Evolutionary conservation across 768 basidiomycete genomes (phyloP).

Genomic region (Crucibulum laeve): DNA sequence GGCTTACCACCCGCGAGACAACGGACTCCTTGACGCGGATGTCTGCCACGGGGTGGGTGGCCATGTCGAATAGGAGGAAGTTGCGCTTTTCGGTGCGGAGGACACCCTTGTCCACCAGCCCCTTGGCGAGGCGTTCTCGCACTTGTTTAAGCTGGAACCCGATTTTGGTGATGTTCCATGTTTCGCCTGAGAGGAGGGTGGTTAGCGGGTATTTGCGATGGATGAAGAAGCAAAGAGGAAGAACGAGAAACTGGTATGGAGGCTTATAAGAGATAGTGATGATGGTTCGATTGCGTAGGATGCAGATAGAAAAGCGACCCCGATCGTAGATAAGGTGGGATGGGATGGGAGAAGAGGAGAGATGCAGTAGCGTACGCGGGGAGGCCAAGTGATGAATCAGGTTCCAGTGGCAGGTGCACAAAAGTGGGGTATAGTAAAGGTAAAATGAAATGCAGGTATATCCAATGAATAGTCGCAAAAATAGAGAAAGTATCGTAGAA

Average conservation of each 20-base stretch:
- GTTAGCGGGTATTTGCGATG: not conserved
- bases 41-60: slow-evolving; percentile 96
- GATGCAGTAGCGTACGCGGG: too few relatives aligned
- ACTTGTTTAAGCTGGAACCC: slow-evolving; percentile 99
- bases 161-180: slow-evolving; percentile 99
- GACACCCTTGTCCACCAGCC: slow-evolving; percentile 97
- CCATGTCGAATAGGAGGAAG: slow-evolving; percentile 99
- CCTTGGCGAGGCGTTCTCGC: slow-evolving; percentile 93
- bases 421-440: too few relatives aligned
- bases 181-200: slow-evolving; percentile 65
- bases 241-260: not conserved
- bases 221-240: not conserved
- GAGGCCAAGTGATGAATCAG: too few relatives aligned
- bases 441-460: too few relatives aligned
- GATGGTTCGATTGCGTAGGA: too few relatives aligned
- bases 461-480: too few relatives aligned
- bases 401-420: too few relatives aligned
- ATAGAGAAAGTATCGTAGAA: too few relatives aligned
- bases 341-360: too few relatives aligned
- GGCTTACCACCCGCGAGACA: slow-evolving; percentile 66
- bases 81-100: slow-evolving; percentile 99
- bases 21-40: slow-evolving; percentile 85
- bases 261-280: not conserved
- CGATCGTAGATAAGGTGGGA: too few relatives aligned
- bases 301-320: too few relatives aligned